A percentile compares a stretch with the other conserved stretches of the same genome.
Evolutionary conservation across 257 asterid genomes (phyloP).

Genomic region (Orobanche coerulescens): DNA sequence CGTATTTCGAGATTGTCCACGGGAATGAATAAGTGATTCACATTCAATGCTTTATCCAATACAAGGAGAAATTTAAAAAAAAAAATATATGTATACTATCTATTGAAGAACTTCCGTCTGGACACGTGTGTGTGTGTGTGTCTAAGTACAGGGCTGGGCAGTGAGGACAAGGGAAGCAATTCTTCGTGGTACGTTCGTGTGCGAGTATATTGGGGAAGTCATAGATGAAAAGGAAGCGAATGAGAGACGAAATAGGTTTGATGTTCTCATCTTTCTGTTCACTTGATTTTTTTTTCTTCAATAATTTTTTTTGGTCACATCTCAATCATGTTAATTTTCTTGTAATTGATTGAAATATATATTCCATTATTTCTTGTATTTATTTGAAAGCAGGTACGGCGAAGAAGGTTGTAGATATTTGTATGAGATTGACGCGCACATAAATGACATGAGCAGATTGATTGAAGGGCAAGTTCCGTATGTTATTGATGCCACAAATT

Average conservation of each 20-base stretch:
- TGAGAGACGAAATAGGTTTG: constrained; percentile 70
- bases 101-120: too few species aligned
- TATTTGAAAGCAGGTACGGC: constrained; percentile 48
- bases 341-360: constrained; percentile 6
- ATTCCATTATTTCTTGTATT: constrained; percentile 10
- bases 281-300: neutral
- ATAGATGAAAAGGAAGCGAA: constrained; percentile 75
- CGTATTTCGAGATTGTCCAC: neutral
- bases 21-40: neutral
- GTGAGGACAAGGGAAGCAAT: constrained; percentile 83
- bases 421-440: constrained; percentile 63
- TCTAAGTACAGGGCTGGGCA: constrained; percentile 88
- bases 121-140: too few species aligned
- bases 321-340: neutral
- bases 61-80: too few species aligned
- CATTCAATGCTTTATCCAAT: too few species aligned
- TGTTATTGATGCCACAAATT: constrained; percentile 76
- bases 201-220: constrained; percentile 94
- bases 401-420: constrained; percentile 55
- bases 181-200: constrained; percentile 81
- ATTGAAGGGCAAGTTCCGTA: constrained; percentile 64
- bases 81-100: too few species aligned
- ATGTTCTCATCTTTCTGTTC: neutral
- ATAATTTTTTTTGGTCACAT: neutral
- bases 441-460: constrained; percentile 80